Percentiles rank a stretch among this genome's conserved stretches.
Evolutionary conservation across 257 asterid species (phyloP).

Genomic region (Capsicum pubescens): DNA sequence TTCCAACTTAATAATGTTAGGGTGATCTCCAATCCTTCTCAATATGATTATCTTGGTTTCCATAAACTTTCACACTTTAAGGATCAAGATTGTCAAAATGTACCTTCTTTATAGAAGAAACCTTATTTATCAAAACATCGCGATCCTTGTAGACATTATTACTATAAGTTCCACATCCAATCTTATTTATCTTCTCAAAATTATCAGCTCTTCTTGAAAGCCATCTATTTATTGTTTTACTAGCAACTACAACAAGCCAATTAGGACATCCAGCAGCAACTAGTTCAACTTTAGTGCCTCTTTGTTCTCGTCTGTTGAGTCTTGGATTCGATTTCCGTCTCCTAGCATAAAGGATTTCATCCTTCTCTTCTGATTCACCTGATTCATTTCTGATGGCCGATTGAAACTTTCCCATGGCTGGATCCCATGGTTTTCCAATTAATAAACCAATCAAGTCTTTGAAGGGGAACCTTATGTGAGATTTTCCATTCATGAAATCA

Average conservation of each 20-base stretch:
- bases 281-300: neutral
- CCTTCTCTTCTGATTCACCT: neutral
- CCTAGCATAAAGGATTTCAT: neutral
- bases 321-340: neutral
- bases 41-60: neutral
- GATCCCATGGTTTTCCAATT: neutral
- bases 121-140: neutral
- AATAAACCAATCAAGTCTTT: neutral
- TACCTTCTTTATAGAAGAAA: neutral
- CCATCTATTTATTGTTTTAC: neutral
- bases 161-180: neutral
- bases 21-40: neutral
- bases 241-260: neutral
- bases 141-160: neutral
- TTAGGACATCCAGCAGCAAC: neutral
- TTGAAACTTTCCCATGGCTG: neutral
- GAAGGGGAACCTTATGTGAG: no score
- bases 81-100: conserved; percentile 1
- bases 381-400: neutral
- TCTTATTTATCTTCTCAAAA: neutral
- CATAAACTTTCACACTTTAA: neutral
- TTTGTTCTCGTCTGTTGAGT: conserved; percentile 12
- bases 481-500: no score
- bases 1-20: neutral
- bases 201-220: neutral